Evolutionary conservation across 306 rosid species (phyloP).

Genomic region (Medicago ruthenica): DNA sequence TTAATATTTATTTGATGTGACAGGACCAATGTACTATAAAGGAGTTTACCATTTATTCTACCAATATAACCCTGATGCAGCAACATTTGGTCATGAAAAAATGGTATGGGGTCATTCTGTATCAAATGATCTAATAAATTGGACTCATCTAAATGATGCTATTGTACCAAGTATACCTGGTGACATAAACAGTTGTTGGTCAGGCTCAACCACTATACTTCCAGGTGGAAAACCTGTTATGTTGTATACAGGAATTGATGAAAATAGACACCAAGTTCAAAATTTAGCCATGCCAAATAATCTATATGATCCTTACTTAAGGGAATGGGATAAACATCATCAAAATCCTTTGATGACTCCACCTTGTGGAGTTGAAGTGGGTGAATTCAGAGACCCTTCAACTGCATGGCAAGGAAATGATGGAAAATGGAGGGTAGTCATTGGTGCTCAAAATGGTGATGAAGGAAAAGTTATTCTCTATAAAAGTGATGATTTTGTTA

Average conservation of each 20-base stretch:
- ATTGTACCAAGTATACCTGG: slow-evolving; percentile 10
- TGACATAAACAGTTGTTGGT: slow-evolving; percentile 59
- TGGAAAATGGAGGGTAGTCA: slow-evolving; percentile 51
- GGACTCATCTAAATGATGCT: slow-evolving; percentile 17
- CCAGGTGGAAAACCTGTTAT: slow-evolving; percentile 44
- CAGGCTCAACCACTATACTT: slow-evolving; percentile 62
- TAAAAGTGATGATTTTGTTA: slow-evolving; percentile 54
- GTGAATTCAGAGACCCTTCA: slow-evolving; percentile 61
- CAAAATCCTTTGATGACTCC: slow-evolving; percentile 55
- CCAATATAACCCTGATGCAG: slow-evolving; percentile 57
- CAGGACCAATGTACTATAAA: slow-evolving; percentile 62
- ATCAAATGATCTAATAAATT: slow-evolving; percentile 43
- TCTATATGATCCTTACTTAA: slow-evolving; percentile 51
- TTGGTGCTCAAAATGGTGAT: slow-evolving; percentile 53
- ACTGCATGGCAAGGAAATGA: slow-evolving; percentile 63
- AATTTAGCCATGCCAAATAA: slow-evolving; percentile 55
- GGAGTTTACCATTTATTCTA: slow-evolving; percentile 68
- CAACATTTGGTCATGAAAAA: slow-evolving; percentile 49
- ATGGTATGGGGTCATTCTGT: slow-evolving; percentile 67
- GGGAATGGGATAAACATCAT: slow-evolving; percentile 58
- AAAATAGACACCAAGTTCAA: slow-evolving; percentile 50
- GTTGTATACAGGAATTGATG: slow-evolving; percentile 55
- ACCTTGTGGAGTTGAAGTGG: slow-evolving; percentile 42
- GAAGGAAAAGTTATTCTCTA: slow-evolving; percentile 50
- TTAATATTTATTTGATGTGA: not conserved